These are phyloP conservation scores for Vigna reflexopilosa DNA, from an alignment of 306 rosid genomes.

Conservation along the genomic window DNA sequence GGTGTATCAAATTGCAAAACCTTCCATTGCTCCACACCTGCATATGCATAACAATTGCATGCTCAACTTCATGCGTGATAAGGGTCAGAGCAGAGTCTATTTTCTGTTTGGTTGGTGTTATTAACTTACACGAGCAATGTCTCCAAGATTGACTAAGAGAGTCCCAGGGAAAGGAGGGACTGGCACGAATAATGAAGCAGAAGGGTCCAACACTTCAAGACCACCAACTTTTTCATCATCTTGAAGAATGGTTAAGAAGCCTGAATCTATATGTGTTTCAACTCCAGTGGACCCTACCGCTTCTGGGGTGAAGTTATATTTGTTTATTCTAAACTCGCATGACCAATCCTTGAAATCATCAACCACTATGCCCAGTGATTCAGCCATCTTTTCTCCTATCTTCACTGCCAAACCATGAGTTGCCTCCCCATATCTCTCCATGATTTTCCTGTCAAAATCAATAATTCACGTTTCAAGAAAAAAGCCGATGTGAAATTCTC, in stretches of 20 bases:
- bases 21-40: conserved; percentile 76
- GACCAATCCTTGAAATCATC: conserved; percentile 55
- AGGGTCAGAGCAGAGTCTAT: neutral
- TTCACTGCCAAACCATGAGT: conserved; percentile 49
- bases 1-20: conserved; percentile 57
- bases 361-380: conserved; percentile 50
- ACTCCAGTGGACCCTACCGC: conserved; percentile 57
- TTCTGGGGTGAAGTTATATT: conserved; percentile 62
- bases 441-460: conserved; percentile 31
- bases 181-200: conserved; percentile 43
- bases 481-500: too few relatives aligned
- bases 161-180: conserved; percentile 59
- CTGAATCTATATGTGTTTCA: conserved; percentile 61
- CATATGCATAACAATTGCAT: too few relatives aligned
- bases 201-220: conserved; percentile 58
- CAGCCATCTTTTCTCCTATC: conserved; percentile 53
- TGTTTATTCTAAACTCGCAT: conserved; percentile 67
- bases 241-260: conserved; percentile 67
- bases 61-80: too few relatives aligned
- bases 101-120: neutral
- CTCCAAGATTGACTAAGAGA: conserved; percentile 63
- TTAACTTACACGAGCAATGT: conserved; percentile 55
- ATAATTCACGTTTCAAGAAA: neutral
- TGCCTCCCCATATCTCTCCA: conserved; percentile 50
- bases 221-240: conserved; percentile 77